Evolutionary conservation across 495 filamentous ascomycete genomes (phyloP).

Genomic region (Penicillium macrosclerotiorum): DNA sequence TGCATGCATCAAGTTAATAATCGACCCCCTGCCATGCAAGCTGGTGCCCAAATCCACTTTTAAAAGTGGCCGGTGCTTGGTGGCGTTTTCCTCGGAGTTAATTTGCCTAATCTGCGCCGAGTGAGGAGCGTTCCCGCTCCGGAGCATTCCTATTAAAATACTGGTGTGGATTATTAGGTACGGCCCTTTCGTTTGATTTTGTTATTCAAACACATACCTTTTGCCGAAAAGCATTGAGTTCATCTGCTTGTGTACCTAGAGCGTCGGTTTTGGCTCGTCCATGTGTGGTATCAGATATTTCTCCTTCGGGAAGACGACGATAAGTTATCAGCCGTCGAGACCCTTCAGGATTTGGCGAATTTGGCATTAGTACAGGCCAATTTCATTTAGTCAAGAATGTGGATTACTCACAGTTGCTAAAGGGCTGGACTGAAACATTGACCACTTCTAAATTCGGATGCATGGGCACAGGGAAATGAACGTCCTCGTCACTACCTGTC

Average conservation of each 20-base stretch:
- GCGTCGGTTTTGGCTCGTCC: slow-evolving; percentile 37
- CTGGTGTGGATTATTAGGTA: background rate
- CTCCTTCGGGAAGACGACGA: slow-evolving; percentile 61
- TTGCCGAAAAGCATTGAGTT: slow-evolving; percentile 77
- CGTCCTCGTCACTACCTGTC: slow-evolving; percentile 74
- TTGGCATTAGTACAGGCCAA: too few species aligned
- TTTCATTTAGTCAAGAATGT: background rate
- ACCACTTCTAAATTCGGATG: slow-evolving; percentile 77
- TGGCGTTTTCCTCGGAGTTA: too few species aligned
- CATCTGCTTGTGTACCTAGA: slow-evolving; percentile 58
- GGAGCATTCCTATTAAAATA: slow-evolving; percentile 3
- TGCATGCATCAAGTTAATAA: too few species aligned
- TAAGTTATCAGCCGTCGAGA: slow-evolving; percentile 86
- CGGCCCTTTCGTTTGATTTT: background rate
- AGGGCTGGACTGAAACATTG: slow-evolving; percentile 76
- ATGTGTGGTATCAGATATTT: slow-evolving; percentile 46
- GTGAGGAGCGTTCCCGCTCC: too few species aligned
- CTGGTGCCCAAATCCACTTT: too few species aligned
- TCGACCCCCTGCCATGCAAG: too few species aligned
- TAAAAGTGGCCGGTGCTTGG: too few species aligned
- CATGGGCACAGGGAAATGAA: slow-evolving; percentile 70
- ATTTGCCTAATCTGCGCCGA: too few species aligned
- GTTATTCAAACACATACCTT: slow-evolving; percentile 31
- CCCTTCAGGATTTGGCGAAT: slow-evolving; percentile 65
- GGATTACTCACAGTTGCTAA: slow-evolving; percentile 71